Base-by-base conservation (phyloP, 805 yeast genomes). In the Metschnikowia shivogae region DNA sequence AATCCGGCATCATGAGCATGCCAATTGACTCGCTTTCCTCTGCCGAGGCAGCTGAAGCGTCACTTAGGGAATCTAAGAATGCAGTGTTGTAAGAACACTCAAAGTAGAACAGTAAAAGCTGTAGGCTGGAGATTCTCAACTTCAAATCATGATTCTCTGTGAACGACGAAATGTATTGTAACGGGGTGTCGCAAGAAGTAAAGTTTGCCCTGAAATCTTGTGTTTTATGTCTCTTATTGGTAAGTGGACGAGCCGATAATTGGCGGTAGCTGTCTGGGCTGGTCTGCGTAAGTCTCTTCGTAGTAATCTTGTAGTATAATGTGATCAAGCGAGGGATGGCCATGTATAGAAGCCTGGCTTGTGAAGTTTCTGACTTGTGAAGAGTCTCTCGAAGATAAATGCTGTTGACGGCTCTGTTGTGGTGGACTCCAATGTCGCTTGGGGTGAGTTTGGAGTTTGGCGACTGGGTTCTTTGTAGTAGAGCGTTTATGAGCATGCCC, bases 311-410 rank as follows among this genome's bases (percentile, higher is more conserved):
- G 47, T 60, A 74, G 44, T 62, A 75, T 2, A 62, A 39, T 1
- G 43, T 33, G 0, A 74, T 27, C 2, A 77, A 49, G 33, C 55
- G 62, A 0, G 63, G 44, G 6, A 72, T 26, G 0, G 77, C 79
- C 6, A 56, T 43, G 1, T 63, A 42, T 4, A 68, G 49, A 10
- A 78, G 56, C 84, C 84, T 80, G 0, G 68, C 58, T 7, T 47
- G 51, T 35, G 45, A 37, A 27, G 56, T 45, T 9, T 47, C 33
- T 5, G 63, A 51, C n/a, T 31, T 42, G 31, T 65, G 49, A 34
- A 49, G 54, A 1, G 66, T 55, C 5, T 61, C 49, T 6, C 44
- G 50, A 9, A 67, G 48, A 6, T 51, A 44, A 38, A 62, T 65
- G 71, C 70, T 63, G 19, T 32, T 40, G 6, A 36, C n/a, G 13